Evolutionary conservation across 2,329 filamentous ascomycete species (phyloP), one percentile per base, ranked within the genome.

Genomic region (Ophiostoma ulmi): DNA sequence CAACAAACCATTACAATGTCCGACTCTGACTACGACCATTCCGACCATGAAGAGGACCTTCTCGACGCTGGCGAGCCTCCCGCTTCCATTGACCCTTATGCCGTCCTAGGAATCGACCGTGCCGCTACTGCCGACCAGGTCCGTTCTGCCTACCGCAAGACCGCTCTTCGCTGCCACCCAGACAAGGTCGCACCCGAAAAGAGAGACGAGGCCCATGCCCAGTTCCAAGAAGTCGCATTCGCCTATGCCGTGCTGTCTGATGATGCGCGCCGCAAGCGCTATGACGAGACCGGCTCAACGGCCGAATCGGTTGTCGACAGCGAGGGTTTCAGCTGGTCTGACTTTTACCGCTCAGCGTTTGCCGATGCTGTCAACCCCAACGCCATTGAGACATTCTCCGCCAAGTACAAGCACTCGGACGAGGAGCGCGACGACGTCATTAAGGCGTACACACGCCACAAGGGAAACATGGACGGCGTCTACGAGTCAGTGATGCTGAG

Each of bases 201-300:
- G 69, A 93, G 92, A 77, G 85, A 89, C 36, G 82, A 85, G 61
- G 94, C 95, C 1, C 90, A 97, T 75, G 84, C 85, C 72, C 90
- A 87, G 70, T 99, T 99, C 79, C 95, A 99, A 80, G 85, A 91
- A 75, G 89, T 99, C 75, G 94, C 94, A 35, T 94, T 97, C 77
- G 94, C 95, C 69, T 97, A 98, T 78, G 94, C 93, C 44, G 87
- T 99, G 68, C 91, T 99, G 48, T 97, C 92, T 41, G 92, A 97
- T 75, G 85, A 90, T 31, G 84, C 85, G 26, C 88, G 95, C 69
- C 91, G 95, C 75, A 88, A 89, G 75, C 91, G 92, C 72, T 99
- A 97, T 82, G 94, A 99, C 78, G 84, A 86, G 69, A 98, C 94
- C 0, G 95, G 95, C 70, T 95, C 91, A 70, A 98, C 94, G 0